A percentile compares a stretch with the other conserved stretches of the same genome.
Conservation (phyloP, 352 stramenopile genomes). For the Thraustochytrium sp. region DNA sequence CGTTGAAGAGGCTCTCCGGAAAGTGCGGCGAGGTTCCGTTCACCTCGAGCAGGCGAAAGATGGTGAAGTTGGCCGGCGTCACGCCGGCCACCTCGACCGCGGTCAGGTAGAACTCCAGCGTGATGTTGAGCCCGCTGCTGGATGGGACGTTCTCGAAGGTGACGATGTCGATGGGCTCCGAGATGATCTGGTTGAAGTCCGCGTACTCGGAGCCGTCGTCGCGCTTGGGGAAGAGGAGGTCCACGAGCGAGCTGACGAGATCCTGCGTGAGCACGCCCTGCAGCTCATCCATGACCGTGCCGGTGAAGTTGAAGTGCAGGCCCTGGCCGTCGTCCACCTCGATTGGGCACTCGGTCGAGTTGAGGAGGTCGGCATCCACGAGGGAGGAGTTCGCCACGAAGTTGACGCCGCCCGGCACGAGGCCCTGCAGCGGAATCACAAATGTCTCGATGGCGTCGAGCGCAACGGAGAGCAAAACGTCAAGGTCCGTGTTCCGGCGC, state of each 20-base stretch:
- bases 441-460: not conserved
- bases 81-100: not conserved
- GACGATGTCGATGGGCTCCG: not conserved
- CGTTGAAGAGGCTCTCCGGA: not conserved
- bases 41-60: not conserved
- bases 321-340: not conserved
- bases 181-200: not conserved
- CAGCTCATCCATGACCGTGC: not conserved
- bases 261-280: not conserved
- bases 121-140: not conserved
- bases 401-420: not conserved
- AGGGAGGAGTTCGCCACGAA: not conserved
- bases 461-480: not conserved
- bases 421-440: not conserved
- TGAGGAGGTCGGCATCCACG: not conserved
- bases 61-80: not conserved
- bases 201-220: no score
- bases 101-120: not conserved
- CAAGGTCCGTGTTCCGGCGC: not conserved
- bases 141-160: not conserved
- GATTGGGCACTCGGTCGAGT: not conserved
- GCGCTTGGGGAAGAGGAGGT: not conserved
- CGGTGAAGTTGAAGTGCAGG: not conserved
- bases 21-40: not conserved
- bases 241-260: not conserved